A percentile compares a stretch with the other conserved stretches of the same genome.
phyloP scores from a whole-genome alignment of 2,329 filamentous ascomycete species.

The Monosporascus sp. region DNA sequence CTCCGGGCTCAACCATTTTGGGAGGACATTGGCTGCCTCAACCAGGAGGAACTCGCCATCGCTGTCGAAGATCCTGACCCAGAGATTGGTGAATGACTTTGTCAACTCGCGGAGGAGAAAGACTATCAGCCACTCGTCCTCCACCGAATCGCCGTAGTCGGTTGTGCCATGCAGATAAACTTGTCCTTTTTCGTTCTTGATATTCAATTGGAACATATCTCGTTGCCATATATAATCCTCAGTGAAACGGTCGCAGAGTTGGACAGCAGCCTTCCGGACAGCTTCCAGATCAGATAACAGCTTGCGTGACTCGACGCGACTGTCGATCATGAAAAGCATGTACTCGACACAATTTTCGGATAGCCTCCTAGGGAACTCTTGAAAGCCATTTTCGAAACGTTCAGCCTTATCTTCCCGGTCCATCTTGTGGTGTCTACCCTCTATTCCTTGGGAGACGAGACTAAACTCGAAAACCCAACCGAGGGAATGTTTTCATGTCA shows the following conservation, averaged over 20 bases:
- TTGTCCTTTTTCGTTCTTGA: slow-evolving; percentile 51
- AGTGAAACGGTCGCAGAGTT: slow-evolving; percentile 59
- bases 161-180: slow-evolving; percentile 70
- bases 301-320: slow-evolving; percentile 48
- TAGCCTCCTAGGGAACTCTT: slow-evolving; percentile 38
- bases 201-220: slow-evolving; percentile 68
- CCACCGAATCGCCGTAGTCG: slow-evolving; percentile 88
- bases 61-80: slow-evolving; percentile 77
- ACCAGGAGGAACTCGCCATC: slow-evolving; percentile 95
- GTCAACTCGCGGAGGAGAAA: slow-evolving; percentile 81
- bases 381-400: slow-evolving; percentile 23
- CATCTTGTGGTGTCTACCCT: slow-evolving; percentile 11
- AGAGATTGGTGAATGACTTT: slow-evolving; percentile 64
- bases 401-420: slow-evolving; percentile 19
- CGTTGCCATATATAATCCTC: slow-evolving; percentile 94
- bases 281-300: slow-evolving; percentile 62
- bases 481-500: too few species aligned
- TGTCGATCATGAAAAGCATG: slow-evolving; percentile 66
- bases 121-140: slow-evolving; percentile 96
- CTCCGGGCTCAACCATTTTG: slow-evolving; percentile 87
- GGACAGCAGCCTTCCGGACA: slow-evolving; percentile 63
- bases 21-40: slow-evolving; percentile 83
- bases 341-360: slow-evolving; percentile 87
- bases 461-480: background rate
- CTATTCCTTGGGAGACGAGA: background rate